Base-by-base conservation (phyloP, 352 stramenopile genomes). In the Globisporangium abappressorium region DNA sequence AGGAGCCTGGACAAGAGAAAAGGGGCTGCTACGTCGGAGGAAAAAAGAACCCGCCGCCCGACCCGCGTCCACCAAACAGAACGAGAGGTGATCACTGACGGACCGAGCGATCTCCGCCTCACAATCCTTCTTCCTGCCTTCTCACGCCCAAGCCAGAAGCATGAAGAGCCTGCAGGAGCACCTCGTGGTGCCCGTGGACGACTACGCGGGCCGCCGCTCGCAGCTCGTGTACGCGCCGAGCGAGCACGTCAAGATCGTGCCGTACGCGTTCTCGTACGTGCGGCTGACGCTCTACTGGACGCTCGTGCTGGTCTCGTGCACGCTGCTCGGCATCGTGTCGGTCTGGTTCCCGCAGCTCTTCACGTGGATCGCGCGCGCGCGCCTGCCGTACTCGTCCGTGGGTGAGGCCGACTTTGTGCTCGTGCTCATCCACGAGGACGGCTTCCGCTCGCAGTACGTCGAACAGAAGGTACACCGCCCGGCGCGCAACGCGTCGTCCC, bases 341-440 rank as follows among this genome's bases (percentile, higher is more conserved):
- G 75, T 86, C 26, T 89, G 83, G 83, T 91, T 79, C 70, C 81
- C 83, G n/a, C 81, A 85, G 61, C 15, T 91, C 6, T 91, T 86
- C 71, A 91, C 83, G n/a, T 65, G 61, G 18, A 55, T 91, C 5
- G 80, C 77, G 41, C 77, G 80, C 46, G 36, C 28, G 3, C 62
- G 15, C 2, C 51, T 87, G 26, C 67, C 75, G 20, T 65, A 65
- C 30, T 72, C 66, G 34, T 65, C 60, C 0, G 55, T 78, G 20
- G 69, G 64, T 26, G 70, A 90, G 0, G 83, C 81, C 14, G 69
- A 91, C 62, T 81, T 68, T 53, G 66, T 91, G 64, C 66, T 91
- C 20, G 60, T 83, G 41, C 66, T 81, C 15, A 66, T 82, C 11
- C 71, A 84, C 26, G 59, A 76, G 11, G 75, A 84, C 63, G 62